Evolutionary conservation across 352 stramenopile species (phyloP).

Genomic region (Thalassiosira hispida): DNA sequence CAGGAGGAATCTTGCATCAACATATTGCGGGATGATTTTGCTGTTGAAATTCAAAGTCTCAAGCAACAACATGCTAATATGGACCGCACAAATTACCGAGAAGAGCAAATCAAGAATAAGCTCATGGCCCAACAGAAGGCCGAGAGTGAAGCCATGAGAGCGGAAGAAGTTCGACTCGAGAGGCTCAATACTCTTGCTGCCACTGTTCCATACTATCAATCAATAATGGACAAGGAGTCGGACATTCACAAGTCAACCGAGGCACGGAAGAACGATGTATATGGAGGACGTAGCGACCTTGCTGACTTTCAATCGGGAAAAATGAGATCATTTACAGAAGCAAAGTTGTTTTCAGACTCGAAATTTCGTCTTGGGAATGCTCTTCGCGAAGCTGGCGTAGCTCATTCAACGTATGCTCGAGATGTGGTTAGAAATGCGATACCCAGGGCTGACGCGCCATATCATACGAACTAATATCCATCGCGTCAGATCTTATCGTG

Average conservation of each 20-base stretch:
- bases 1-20: neutral
- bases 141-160: slow-evolving; percentile 26
- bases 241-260: slow-evolving; percentile 63
- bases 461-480: slow-evolving; percentile 41
- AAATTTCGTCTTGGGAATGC: slow-evolving; percentile 55
- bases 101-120: slow-evolving; percentile 33
- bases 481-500: too few relatives aligned
- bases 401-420: slow-evolving; percentile 36
- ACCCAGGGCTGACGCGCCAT: slow-evolving; percentile 48
- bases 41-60: slow-evolving; percentile 15
- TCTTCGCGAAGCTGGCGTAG: slow-evolving; percentile 54
- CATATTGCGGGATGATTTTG: slow-evolving; percentile 23
- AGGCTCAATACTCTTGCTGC: slow-evolving; percentile 46
- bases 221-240: slow-evolving; percentile 28
- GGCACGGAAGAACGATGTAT: slow-evolving; percentile 58
- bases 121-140: slow-evolving; percentile 9
- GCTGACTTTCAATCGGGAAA: slow-evolving; percentile 54
- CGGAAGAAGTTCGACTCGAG: slow-evolving; percentile 35
- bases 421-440: slow-evolving; percentile 45
- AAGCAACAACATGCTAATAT: slow-evolving; percentile 28
- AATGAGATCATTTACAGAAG: slow-evolving; percentile 49
- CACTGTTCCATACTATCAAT: slow-evolving; percentile 54
- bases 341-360: slow-evolving; percentile 56
- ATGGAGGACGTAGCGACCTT: slow-evolving; percentile 25
- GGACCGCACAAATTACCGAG: slow-evolving; percentile 17